Base-by-base conservation (phyloP, 2,329 filamentous ascomycete species). In the Penicillium sp. region DNA sequence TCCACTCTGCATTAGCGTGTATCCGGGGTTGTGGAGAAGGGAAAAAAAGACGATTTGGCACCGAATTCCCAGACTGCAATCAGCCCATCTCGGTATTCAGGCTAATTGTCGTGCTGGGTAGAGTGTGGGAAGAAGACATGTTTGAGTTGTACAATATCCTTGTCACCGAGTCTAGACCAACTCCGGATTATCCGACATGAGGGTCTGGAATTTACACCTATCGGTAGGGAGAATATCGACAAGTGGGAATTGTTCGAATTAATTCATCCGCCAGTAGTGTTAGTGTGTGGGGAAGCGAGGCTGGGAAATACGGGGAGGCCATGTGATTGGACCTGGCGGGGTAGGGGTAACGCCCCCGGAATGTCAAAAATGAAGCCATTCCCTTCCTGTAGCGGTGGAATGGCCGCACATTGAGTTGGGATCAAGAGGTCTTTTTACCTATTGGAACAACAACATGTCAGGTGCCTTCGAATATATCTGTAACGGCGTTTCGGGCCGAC, bases 341-440 rank as follows among this genome's bases (percentile, higher is more conserved):
- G 23, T 45, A 55, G 44, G 23, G 38, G 27, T 21, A 36, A 58
- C 60, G 53, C 55, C 51, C 25, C 49, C 36, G 31, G 43, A 25
- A 25, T 25, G 13, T 27, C 0, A 8, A 12, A 43, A 52, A 52
- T 33, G 45, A 39, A 49, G 23, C 64, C 61, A 66, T 58, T 47
- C 64, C 64, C 10, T 48, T 59, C 29, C 6, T 13, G 61, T 35
- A 52, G 63, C 63, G 64, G n/a, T n/a, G n/a, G n/a, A n/a, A n/a
- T n/a, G n/a, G n/a, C n/a, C n/a, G n/a, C n/a, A n/a, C n/a, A n/a
- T n/a, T n/a, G n/a, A n/a, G n/a, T n/a, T n/a, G n/a, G n/a, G n/a
- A n/a, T n/a, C 17, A 2, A 39, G n/a, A 10, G 3, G 9, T 38
- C 6, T 13, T 19, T 31, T 12, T 17, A 4, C n/a, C 8, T 3